phyloP scores from a whole-genome alignment of 2,329 filamentous ascomycete genomes.

The Septoria petroselini region DNA sequence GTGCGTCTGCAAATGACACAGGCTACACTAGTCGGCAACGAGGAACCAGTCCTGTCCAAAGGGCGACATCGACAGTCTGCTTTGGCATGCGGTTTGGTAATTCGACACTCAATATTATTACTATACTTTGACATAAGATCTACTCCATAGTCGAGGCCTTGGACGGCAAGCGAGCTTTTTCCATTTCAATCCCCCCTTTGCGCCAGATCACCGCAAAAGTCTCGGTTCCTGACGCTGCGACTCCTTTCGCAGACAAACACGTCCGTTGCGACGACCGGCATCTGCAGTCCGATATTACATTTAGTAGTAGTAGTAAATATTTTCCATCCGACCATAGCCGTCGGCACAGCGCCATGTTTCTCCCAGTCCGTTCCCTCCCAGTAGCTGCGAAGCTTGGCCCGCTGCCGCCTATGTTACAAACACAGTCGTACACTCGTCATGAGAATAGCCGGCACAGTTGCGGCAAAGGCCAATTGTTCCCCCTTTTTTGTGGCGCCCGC shows the following conservation, averaged over 20 bases:
- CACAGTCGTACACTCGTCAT: conserved; percentile 23
- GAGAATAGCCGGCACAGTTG: conserved; percentile 9
- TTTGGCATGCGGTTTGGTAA: conserved; percentile 4
- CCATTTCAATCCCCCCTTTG: conserved; percentile 6
- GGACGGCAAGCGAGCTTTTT: conserved; percentile 9
- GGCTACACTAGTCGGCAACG: no score
- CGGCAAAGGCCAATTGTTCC: conserved; percentile 9
- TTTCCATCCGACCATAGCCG: not conserved
- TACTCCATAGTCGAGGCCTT: conserved; percentile 1
- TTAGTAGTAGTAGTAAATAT: not conserved
- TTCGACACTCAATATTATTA: conserved; percentile 14
- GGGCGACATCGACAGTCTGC: no score
- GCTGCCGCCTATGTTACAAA: conserved; percentile 21
- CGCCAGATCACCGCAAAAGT: conserved; percentile 5
- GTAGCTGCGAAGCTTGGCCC: conserved; percentile 10
- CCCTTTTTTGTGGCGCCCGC: conserved; percentile 17
- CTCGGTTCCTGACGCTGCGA: not conserved
- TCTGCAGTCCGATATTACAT: conserved; percentile 1
- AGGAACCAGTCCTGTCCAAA: no score
- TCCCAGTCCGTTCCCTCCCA: conserved; percentile 3
- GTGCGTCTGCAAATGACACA: no score
- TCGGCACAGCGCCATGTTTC: conserved; percentile 4
- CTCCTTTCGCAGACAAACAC: not conserved
- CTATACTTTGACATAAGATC: conserved; percentile 15
- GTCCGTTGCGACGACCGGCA: not conserved